Percentiles rank a stretch among this genome's conserved stretches.
Conservation (phyloP, 345 rosid genomes). For the Nephelium lappaceum region DNA sequence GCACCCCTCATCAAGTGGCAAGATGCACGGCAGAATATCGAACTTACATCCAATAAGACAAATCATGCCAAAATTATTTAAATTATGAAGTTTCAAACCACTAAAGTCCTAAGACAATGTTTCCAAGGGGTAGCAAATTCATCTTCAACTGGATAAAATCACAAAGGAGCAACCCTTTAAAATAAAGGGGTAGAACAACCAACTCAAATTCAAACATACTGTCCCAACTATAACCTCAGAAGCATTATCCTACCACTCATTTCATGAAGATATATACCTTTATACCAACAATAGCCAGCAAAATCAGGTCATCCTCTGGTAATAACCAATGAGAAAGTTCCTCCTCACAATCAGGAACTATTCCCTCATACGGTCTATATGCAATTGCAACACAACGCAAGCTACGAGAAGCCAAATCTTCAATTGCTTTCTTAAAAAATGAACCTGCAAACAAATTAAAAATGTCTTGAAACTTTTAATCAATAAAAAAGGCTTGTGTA, state of each 20-base stretch:
- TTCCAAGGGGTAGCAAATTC: no score
- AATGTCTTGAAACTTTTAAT: not conserved
- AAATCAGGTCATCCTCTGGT: conserved; percentile 82
- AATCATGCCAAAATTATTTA: no score
- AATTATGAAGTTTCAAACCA: no score
- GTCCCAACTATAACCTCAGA: not conserved
- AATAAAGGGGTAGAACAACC: no score
- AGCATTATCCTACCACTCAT: not conserved
- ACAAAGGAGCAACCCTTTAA: not conserved
- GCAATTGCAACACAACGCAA: no score
- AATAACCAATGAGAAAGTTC: no score
- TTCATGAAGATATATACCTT: conserved; percentile 54
- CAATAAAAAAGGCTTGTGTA: not conserved
- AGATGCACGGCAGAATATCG: not conserved
- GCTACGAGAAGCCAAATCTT: no score
- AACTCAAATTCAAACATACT: not conserved
- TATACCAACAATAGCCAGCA: conserved; percentile 87
- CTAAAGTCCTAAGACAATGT: no score
- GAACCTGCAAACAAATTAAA: conserved; percentile 47
- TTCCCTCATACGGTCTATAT: no score
- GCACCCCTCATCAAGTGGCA: not conserved
- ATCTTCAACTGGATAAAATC: no score
- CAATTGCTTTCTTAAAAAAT: conserved; percentile 56
- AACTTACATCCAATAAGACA: not conserved
- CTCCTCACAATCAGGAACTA: no score